Evolutionary conservation across 2,329 filamentous ascomycete species (phyloP), one percentile per base, ranked within the genome.

Genomic region (Lachnellula hyalina): DNA sequence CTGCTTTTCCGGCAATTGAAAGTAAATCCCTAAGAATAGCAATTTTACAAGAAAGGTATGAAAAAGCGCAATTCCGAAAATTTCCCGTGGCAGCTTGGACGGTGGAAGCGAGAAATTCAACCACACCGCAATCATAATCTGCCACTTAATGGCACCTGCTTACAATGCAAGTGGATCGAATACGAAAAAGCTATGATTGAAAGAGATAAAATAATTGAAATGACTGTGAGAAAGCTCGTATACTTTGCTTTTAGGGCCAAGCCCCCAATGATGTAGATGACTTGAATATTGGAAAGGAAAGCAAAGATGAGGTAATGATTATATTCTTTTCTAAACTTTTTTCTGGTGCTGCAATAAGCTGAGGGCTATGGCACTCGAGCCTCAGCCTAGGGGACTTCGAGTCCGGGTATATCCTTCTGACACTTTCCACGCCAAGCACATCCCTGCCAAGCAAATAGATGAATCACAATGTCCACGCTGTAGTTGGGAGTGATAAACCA

Each of bases 361-460:
- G 47, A 49, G 34, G 49, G 46, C 44, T 46, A 25, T 15, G n/a
- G 42, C 40, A 32, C 28, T 32, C 28, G 3, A 25, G 48, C 41
- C 21, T 34, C 44, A 25, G 15, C 15, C 34, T 25, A 47, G 36
- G 21, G 45, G 53, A 47, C 47, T 23, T 23, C 11, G 44, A 49
- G 44, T 50, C 57, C 48, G 58, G 55, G 58, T 60, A 60, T 58
- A 49, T 53, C 57, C 52, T 47, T 42, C 54, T 49, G 34, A 49
- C 42, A 19, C 49, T 40, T 49, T 52, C 45, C 25, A 49, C 54
- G 46, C 50, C 53, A 56, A 44, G 12, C 34, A 21, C 21, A 45
- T 52, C 49, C 46, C 21, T 41, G 45, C 25, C 47, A 52, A 47
- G 49, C 28, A 49, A 52, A 46, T 15, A 48, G 17, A 46, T 15